Base-by-base conservation (phyloP, 495 filamentous ascomycete genomes). In the Staphylotrichum longicolle region DNA sequence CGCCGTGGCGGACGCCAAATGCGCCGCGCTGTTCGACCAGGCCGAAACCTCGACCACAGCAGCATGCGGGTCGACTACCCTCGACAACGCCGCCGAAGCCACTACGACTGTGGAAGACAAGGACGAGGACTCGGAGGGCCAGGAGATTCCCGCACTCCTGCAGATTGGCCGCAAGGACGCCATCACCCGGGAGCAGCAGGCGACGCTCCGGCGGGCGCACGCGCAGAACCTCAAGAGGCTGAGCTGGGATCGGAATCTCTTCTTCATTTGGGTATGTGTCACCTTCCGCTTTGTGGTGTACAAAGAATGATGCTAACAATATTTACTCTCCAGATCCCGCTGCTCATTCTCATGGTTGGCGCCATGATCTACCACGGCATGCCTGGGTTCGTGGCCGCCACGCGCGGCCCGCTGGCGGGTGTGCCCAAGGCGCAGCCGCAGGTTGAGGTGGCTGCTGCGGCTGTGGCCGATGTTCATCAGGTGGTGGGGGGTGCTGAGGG, bases 231-330 rank as follows among this genome's bases (percentile, higher is more conserved):
- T 91, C 70, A 92, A 91, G 80, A 83, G 81, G 62, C 75, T 91
- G 44, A 83, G 82, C 46, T 86, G 82, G 63, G 91, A 95, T 70
- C 81, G 87, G 65, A 91, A 91, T 70, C 78, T 95, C 46, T 93
- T 88, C 75, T 88, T 92, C 71, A 79, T 95, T 69, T 95, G 91
- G 91, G 90, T 92, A 83, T 68, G 75, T 70, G 11, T 41, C 54
- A 54, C 63, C 7, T 48, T 54, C 41, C 62, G 8, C 8, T 41
- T n/a, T 3, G 33, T 35, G n/a, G 58, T 75, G 73, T 74, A 73
- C 61, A 27, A 66, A 68, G 61, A 12, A 44, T 9, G 34, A 34
- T 64, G 51, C 68, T 75, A 62, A 75, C 64, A 63, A 44, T 53
- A 32, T 47, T 35, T 33, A 46, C 62, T 86, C 61, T 64, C 84